These are phyloP conservation scores for Penicillium bialowiezense DNA, from an alignment of 495 filamentous ascomycete genomes.

Conservation along the genomic window DNA sequence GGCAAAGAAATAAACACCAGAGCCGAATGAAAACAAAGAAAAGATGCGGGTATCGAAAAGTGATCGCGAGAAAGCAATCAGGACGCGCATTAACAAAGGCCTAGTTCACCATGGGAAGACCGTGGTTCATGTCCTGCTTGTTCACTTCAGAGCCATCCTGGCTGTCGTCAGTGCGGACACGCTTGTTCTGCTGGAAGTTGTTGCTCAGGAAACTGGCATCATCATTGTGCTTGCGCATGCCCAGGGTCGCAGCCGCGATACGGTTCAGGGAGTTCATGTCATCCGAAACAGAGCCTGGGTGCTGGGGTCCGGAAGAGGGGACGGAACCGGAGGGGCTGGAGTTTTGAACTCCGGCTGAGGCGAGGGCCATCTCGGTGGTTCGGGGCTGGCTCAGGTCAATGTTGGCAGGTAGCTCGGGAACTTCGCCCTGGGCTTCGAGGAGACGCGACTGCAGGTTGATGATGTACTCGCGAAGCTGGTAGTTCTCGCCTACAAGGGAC, in stretches of 20 bases:
- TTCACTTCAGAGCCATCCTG: conserved; percentile 25
- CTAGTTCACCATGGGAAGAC: conserved; percentile 27
- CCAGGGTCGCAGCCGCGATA: conserved; percentile 44
- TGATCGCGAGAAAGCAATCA: conserved; percentile 3
- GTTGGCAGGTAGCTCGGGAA: conserved; percentile 73
- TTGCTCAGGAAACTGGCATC: conserved; percentile 31
- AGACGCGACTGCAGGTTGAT: conserved; percentile 87
- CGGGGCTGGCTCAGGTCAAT: conserved; percentile 51
- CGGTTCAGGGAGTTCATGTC: conserved; percentile 47
- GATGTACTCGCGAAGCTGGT: conserved; percentile 85
- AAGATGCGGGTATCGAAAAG: conserved; percentile 17
- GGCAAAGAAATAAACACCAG: neutral
- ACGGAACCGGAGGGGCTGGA: conserved; percentile 11
- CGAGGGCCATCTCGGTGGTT: conserved; percentile 29
- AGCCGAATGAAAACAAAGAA: conserved; percentile 8
- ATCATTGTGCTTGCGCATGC: conserved; percentile 46
- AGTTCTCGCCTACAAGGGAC: conserved; percentile 79
- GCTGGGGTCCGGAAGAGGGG: conserved; percentile 21
- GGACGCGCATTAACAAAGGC: neutral
- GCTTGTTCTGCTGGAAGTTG: conserved; percentile 34
- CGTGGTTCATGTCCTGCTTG: conserved; percentile 34
- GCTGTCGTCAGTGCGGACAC: conserved; percentile 32
- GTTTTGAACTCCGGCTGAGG: conserved; percentile 14
- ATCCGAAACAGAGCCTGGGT: conserved; percentile 31
- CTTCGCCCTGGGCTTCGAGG: conserved; percentile 76